Conservation (phyloP, 371 early-diverging fungal species). For the Rhizomucor miehei region DNA sequence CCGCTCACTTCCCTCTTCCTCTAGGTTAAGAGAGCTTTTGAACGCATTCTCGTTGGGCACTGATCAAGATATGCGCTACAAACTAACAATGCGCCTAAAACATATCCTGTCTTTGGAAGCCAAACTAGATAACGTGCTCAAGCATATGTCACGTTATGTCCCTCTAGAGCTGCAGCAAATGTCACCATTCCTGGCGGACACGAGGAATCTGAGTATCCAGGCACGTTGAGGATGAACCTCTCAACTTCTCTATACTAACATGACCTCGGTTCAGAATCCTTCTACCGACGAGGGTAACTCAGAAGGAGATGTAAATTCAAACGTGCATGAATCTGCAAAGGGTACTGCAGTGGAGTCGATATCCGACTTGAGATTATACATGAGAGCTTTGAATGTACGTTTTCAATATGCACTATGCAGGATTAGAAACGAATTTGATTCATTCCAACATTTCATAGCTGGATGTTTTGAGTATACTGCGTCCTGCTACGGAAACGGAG, state of each 20-base stretch:
- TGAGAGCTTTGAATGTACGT: conserved; percentile 52
- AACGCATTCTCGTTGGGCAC: conserved; percentile 62
- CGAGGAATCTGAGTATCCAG: conserved; percentile 2
- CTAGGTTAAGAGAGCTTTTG: conserved; percentile 71
- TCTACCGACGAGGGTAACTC: conserved; percentile 7
- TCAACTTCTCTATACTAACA: too few species aligned
- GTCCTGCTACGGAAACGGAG: background rate
- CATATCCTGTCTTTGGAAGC: conserved; percentile 41
- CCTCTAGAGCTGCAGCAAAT: conserved; percentile 35
- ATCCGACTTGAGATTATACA: conserved; percentile 27
- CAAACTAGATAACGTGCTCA: conserved; percentile 35
- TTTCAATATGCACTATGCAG: background rate
- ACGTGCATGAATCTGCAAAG: conserved; percentile 8
- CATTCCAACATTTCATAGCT: conserved; percentile 13
- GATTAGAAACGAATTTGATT: background rate
- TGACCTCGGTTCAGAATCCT: too few species aligned
- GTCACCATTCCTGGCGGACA: background rate
- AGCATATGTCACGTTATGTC: conserved; percentile 31
- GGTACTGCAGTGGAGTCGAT: conserved; percentile 3
- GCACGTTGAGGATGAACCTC: too few species aligned
- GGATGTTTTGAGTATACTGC: conserved; percentile 19
- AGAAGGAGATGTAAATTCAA: conserved; percentile 2
- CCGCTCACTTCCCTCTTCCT: background rate
- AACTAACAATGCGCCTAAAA: conserved; percentile 25
- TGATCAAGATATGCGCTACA: conserved; percentile 31